Base-by-base conservation (phyloP, 306 rosid species). In the Vigna radiata region DNA sequence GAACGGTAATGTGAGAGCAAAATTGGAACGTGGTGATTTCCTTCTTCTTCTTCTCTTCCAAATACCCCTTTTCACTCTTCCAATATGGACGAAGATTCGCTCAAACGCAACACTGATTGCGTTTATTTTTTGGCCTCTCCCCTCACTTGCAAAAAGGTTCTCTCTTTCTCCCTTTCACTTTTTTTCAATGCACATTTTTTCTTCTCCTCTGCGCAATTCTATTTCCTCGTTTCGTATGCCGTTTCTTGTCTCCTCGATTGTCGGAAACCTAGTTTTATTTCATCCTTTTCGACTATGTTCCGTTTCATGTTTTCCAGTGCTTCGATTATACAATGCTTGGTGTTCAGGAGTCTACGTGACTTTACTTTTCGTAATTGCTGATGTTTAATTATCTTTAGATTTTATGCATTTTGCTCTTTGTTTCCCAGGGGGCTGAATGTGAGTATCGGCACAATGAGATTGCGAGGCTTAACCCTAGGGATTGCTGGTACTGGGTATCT, bases 61-160 rank as follows among this genome's bases (percentile, higher is more conserved):
- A 53, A 61, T n/a, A 9, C 61, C 72, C 46, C 3, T 25, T 68
- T 48, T 65, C 72, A 13, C 23, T 50, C 2, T 67, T 7, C 48
- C 3, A 67, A 78, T 6, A 94, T 92, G 97, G 96, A 84, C 44
- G 96, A 90, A 80, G 95, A 87, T 16, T 82, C 76, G 68, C 68
- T 79, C 17, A 90, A 88, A 74, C 91, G 86, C 47, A 78, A 82
- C 87, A 90, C 95, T 68, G 97, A 94, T 83, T 94, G 98, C 79
- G 94, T 91, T 65, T 89, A 89, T 84, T 91, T 94, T 87, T 72
- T 89, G 76, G 97, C 96, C 52, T 90, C 98, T 23, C 98, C 98
- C 39, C 90, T 92, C 82, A 90, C 98, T 64, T 94, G 98, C 91
- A 88, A 89, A 86, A 94, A 94, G 96, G 96, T 91, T 43, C 12